phyloP scores from a whole-genome alignment of 257 asterid species.

The Anisodus acutangulus region DNA sequence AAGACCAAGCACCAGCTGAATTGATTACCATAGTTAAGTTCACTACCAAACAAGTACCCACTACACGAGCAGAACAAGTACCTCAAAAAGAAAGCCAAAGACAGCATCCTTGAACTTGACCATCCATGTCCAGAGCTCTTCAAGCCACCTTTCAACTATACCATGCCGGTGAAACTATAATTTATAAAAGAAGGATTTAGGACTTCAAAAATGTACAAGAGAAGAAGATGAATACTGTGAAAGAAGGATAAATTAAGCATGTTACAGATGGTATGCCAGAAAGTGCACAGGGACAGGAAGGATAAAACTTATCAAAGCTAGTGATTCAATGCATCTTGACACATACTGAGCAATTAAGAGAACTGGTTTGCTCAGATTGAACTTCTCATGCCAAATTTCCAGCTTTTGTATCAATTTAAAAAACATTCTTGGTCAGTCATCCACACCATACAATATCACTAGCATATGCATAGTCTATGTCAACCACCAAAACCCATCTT shows the following conservation, averaged over 20 bases:
- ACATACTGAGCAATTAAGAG: background rate
- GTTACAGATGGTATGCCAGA: background rate
- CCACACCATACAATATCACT: background rate
- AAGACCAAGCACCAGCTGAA: background rate
- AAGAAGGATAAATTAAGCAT: slow-evolving; percentile 22
- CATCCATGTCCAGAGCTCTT: slow-evolving; percentile 88
- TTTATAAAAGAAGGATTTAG: slow-evolving; percentile 32
- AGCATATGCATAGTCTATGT: background rate
- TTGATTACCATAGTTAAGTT: slow-evolving; percentile 22
- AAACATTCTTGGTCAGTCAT: background rate
- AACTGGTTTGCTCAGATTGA: background rate
- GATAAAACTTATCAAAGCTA: slow-evolving; percentile 3
- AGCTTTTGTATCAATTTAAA: background rate
- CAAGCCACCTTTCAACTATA: slow-evolving; percentile 91
- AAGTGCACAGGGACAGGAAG: background rate
- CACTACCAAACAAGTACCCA: slow-evolving; percentile 28
- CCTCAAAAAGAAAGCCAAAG: slow-evolving; percentile 71
- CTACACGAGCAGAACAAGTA: slow-evolving; percentile 40
- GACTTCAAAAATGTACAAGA: background rate
- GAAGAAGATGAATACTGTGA: background rate
- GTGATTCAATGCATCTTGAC: background rate
- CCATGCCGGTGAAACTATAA: slow-evolving; percentile 83
- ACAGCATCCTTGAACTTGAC: slow-evolving; percentile 73
- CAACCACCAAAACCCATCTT: background rate
- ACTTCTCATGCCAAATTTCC: background rate